These are phyloP conservation scores for Sporothrix schenckii DNA, from an alignment of 2,329 filamentous ascomycete species.

Conservation along the genomic window DNA sequence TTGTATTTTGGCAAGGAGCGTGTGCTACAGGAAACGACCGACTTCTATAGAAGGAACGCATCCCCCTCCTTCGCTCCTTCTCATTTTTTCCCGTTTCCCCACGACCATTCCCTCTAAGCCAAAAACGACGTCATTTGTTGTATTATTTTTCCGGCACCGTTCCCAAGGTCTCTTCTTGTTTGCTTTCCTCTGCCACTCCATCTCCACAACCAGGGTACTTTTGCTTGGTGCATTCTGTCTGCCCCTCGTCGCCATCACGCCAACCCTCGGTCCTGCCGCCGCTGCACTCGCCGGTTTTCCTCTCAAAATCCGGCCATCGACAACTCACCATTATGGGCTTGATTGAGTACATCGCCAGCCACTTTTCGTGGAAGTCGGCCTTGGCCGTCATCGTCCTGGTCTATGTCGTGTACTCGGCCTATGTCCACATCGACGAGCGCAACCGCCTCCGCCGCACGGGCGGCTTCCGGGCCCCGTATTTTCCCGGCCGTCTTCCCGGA, in stretches of 20 bases:
- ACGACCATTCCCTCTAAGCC: not conserved
- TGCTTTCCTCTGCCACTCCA: not conserved
- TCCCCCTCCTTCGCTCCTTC: slow-evolving; percentile 21
- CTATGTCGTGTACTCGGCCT: slow-evolving; percentile 42
- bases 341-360: slow-evolving; percentile 52
- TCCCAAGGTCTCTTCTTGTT: not conserved
- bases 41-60: slow-evolving; percentile 7
- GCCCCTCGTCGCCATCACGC: too few species aligned
- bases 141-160: not conserved
- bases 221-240: not conserved
- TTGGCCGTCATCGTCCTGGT: slow-evolving; percentile 47
- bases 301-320: not conserved
- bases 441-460: slow-evolving; percentile 33
- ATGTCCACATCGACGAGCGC: slow-evolving; percentile 24
- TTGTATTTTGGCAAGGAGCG: not conserved
- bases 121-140: not conserved
- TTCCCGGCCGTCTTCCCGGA: slow-evolving; percentile 40
- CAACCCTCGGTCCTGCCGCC: not conserved
- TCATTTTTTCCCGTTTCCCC: not conserved
- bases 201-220: too few species aligned
- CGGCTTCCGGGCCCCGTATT: slow-evolving; percentile 22
- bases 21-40: not conserved
- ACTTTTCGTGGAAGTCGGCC: slow-evolving; percentile 49
- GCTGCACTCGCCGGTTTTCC: not conserved
- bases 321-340: slow-evolving; percentile 49